phyloP scores from a whole-genome alignment of 805 yeast genomes.

The Saccharomyces jurei region DNA sequence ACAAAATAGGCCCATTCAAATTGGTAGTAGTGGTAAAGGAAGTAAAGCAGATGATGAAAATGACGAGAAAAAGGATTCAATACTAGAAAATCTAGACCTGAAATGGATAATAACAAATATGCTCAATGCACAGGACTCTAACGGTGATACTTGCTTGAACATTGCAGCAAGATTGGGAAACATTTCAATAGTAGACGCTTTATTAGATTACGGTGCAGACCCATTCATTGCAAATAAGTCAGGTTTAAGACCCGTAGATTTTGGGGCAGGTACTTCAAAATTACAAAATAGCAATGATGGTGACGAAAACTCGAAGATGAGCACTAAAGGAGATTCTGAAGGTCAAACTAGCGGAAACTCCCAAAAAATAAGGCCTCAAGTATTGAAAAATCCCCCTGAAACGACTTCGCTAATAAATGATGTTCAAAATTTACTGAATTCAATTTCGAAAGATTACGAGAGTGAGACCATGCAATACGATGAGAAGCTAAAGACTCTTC shows the following conservation, averaged over 20 bases:
- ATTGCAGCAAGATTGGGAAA: constrained; percentile 87
- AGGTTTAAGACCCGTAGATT: constrained; percentile 80
- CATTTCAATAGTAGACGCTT: constrained; percentile 66
- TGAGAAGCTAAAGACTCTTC: constrained; percentile 43
- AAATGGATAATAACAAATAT: constrained; percentile 57
- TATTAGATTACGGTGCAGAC: constrained; percentile 85
- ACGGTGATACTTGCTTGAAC: constrained; percentile 92
- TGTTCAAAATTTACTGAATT: constrained; percentile 42
- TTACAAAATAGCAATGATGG: constrained; percentile 4
- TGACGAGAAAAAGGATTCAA: constrained; percentile 31
- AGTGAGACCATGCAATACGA: constrained; percentile 49
- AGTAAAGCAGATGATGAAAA: neutral
- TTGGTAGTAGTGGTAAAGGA: constrained; percentile 6
- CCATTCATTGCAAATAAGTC: constrained; percentile 70
- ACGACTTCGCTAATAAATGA: constrained; percentile 34
- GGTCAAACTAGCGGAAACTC: neutral
- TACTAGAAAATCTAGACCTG: constrained; percentile 40
- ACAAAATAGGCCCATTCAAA: constrained; percentile 14
- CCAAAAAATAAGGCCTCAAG: neutral
- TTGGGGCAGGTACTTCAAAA: constrained; percentile 43
- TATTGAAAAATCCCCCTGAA: constrained; percentile 14
- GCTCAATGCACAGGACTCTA: constrained; percentile 81
- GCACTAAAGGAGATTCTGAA: neutral
- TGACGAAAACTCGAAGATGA: neutral
- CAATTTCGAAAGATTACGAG: constrained; percentile 52